Evolutionary conservation across 495 filamentous ascomycete species (phyloP).

Genomic region (Talaromyces stipitatus): DNA sequence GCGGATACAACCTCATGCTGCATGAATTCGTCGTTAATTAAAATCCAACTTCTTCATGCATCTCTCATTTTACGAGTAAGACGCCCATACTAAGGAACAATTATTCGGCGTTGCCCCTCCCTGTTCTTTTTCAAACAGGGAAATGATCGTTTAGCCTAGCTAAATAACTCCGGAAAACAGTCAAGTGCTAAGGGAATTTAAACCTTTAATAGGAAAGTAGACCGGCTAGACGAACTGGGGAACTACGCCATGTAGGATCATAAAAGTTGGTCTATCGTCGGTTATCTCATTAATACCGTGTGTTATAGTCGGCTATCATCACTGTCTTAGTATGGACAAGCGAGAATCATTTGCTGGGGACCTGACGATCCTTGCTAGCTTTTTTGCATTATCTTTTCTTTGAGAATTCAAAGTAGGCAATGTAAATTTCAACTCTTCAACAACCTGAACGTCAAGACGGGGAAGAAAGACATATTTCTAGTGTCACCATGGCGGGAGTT

Average conservation of each 20-base stretch:
- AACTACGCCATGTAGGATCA: not conserved
- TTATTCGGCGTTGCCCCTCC: not conserved
- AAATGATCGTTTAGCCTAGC: not conserved
- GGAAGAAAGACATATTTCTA: not conserved
- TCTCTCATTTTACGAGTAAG: not conserved
- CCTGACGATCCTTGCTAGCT: not conserved
- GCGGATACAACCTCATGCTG: not conserved
- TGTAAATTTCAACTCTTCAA: not conserved
- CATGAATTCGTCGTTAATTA: not conserved
- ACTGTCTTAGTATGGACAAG: not conserved
- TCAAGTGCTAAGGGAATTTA: not conserved
- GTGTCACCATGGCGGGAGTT: not conserved
- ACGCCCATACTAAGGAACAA: not conserved
- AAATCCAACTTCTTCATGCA: not conserved
- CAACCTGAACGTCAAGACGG: not conserved
- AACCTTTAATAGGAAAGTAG: not conserved
- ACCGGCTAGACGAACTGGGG: not conserved
- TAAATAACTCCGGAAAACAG: not conserved
- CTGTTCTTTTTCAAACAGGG: not conserved
- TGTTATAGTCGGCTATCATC: not conserved
- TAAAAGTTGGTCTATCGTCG: not conserved
- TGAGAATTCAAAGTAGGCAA: too few species aligned
- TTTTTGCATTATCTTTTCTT: not conserved
- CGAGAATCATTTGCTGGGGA: not conserved
- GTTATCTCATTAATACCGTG: not conserved